Base-by-base conservation (phyloP, 495 filamentous ascomycete genomes). In the Podospora pseudocomata region DNA sequence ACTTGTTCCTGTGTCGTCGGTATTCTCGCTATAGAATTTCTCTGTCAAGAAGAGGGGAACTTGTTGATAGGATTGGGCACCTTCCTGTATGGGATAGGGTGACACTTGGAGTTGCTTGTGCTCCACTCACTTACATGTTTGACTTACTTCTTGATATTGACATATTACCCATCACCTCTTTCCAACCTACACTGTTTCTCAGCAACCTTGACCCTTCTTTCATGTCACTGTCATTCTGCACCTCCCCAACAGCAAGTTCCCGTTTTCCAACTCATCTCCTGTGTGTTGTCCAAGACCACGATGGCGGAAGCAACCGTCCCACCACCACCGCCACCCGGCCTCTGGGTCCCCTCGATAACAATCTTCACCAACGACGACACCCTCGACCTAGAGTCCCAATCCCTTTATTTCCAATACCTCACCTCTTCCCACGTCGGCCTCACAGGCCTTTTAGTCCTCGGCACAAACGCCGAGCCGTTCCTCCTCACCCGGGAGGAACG, bases 381-480 rank as follows among this genome's bases (percentile, higher is more conserved):
- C 0, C 70, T 90, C 60, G 82, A 87, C 72, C 76, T 85, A 9
- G 69, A 73, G 5, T 68, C 83, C 16, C 86, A 82, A 64, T 68
- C 69, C 26, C 83, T 73, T 65, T 90, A 89, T 79, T 88, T 83
- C 74, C 49, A 75, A 28, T 87, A 89, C 70, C 83, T 89, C 6
- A 53, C 65, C 55, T 13, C 5, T 6, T 81, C 85, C 13, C 73
- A 70, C 18, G 81, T 83, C 1, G 85, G 85, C 0, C 83, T 89
- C 3, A 76, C 84, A 0, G 88, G 88, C 2, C 80, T 90, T 3
- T 81, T 89, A 4, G 82, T 89, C 71, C 79, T 88, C 39, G 88
- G 88, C 65, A 89, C 87, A 55, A 90, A 90, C 76, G 86, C 86
- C 67, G 87, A 90, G 74, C 84, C 87, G 5, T 87, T 89, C 75